Base-by-base conservation (phyloP, 148 eudicot genomes). In the Hydrangea macrophylla region DNA sequence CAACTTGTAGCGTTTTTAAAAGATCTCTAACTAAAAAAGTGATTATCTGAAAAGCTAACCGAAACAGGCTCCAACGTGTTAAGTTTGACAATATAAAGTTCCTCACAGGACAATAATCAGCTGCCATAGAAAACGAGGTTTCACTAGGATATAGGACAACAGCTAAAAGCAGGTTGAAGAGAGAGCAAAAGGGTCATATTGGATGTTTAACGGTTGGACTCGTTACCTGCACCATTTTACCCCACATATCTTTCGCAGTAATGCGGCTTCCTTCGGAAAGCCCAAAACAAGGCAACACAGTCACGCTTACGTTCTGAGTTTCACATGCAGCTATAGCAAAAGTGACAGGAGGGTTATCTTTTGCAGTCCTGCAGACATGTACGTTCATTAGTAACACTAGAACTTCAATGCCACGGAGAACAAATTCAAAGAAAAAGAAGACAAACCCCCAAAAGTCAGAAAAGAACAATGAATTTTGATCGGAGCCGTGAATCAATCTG, bases 191-290 rank as follows among this genome's bases (percentile, higher is more conserved):
- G 27, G 37, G 55, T n/a, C 32, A 1, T 8, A 32, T 50, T n/a
- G 2, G 51, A n/a, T 9, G 18, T 44, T 7, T 13, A 10, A 53
- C 13, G 59, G 33, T 26, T 50, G 6, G 35, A 57, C 76, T 31
- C 27, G 25, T 55, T 71, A 92, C 98, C 96, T 84, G 86, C 33
- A 65, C 84, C 99, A 94, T 91, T 83, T 79, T 85, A 30, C 74
- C 83, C 97, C 97, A 95, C 87, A 95, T 87, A 68, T 89, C 92
- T 84, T 89, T 95, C 35, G 99, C 99, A 55, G 97, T 91, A 69
- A 89, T 69, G 45, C 78, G 75, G 67, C 86, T 85, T 68, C 86
- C 96, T 71, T 91, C 97, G 32, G 82, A 78, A 53, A 95, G 77
- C 50, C 97, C 97, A 81, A 95, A 95, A 76, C 83, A 77, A 26